A percentile compares a stretch with the other conserved stretches of the same genome.
Evolutionary conservation across 805 yeast species (phyloP).

Genomic region (Ogataea allantospora): DNA sequence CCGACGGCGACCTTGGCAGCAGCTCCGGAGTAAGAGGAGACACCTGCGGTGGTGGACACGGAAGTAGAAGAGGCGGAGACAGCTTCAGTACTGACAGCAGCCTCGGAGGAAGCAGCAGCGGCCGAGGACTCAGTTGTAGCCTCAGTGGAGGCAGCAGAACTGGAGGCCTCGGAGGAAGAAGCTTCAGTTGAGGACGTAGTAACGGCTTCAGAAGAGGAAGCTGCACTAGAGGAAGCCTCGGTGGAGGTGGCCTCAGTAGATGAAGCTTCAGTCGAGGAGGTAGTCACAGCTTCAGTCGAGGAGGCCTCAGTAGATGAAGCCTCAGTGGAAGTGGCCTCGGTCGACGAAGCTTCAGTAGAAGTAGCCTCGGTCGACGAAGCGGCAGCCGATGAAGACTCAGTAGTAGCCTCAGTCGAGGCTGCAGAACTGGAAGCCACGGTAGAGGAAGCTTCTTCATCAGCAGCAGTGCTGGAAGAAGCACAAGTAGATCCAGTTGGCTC

Average conservation of each 20-base stretch:
- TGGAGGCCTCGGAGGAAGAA: not conserved
- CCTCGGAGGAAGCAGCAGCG: constrained; percentile 4
- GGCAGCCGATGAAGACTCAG: constrained; percentile 19
- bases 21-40: constrained; percentile 12
- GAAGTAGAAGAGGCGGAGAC: constrained; percentile 12
- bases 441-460: constrained; percentile 15
- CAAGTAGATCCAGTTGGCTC: constrained; percentile 39
- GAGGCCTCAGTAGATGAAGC: constrained; percentile 20
- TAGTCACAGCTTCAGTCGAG: not conserved
- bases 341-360: not conserved
- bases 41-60: not conserved
- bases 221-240: constrained; percentile 19
- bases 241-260: not conserved
- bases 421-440: constrained; percentile 9
- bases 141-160: not conserved
- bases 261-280: constrained; percentile 12
- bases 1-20: constrained; percentile 20
- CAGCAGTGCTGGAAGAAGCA: constrained; percentile 13
- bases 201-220: constrained; percentile 2
- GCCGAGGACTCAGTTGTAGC: not conserved
- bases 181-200: constrained; percentile 10
- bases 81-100: constrained; percentile 6
- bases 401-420: constrained; percentile 14
- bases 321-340: constrained; percentile 1
- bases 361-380: constrained; percentile 13